phyloP scores from a whole-genome alignment of 2,329 filamentous ascomycete genomes.

The Botryotinia calthae region DNA sequence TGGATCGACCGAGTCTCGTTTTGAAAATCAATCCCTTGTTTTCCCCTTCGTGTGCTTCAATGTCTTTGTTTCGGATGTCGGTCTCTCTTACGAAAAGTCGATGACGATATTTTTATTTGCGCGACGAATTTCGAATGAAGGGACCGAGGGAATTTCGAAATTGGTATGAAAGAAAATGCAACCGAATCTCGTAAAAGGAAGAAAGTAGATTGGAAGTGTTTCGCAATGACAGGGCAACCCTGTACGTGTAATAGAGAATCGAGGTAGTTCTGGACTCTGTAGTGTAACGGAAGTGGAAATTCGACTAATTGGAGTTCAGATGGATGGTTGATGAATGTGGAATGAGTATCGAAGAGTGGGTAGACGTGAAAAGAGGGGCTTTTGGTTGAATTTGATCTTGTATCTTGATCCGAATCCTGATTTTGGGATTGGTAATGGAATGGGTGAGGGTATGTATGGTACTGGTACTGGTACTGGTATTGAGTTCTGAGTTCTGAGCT shows the following conservation, averaged over 20 bases:
- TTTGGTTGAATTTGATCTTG: background rate
- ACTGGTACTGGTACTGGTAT: background rate
- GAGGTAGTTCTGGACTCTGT: conserved; percentile 17
- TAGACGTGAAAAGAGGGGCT: conserved; percentile 10
- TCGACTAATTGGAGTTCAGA: conserved; percentile 8
- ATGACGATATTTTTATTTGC: conserved; percentile 12
- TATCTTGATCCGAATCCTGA: background rate
- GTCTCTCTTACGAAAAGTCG: background rate
- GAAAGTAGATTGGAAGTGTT: conserved; percentile 12
- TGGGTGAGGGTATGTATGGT: background rate
- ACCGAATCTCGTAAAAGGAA: conserved; percentile 11
- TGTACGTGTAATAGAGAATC: conserved; percentile 1
- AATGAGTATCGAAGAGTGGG: conserved; percentile 6
- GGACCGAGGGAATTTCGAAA: conserved; percentile 6
- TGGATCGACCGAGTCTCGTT: conserved; percentile 9
- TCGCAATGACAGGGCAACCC: conserved; percentile 12
- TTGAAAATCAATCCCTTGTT: conserved; percentile 1
- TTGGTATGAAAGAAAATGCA: conserved; percentile 7
- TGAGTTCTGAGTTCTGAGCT: background rate
- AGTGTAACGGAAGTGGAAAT: conserved; percentile 6
- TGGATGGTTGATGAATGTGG: conserved; percentile 8
- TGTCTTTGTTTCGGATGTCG: conserved; percentile 4
- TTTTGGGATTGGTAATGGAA: background rate
- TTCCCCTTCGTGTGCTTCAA: background rate
- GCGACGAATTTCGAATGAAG: background rate